A percentile compares a stretch with the other conserved stretches of the same genome.
Evolutionary conservation across 2,329 filamentous ascomycete species (phyloP).

Genomic region (Xylaria hypoxylon): DNA sequence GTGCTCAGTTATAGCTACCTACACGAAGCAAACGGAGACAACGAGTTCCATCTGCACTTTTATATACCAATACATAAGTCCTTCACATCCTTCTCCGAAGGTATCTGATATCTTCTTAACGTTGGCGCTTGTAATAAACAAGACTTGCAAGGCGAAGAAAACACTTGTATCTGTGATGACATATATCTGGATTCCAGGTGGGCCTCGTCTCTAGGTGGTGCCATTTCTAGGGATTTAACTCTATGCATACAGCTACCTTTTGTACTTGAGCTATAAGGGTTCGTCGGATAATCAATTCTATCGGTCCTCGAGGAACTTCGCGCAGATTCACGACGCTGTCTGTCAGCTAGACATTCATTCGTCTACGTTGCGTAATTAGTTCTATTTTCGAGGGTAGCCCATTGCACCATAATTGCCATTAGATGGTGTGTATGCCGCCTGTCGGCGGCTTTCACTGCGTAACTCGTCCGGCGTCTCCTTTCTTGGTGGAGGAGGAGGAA

Average conservation of each 20-base stretch:
- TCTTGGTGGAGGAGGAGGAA: constrained; percentile 70
- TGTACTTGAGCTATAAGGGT: constrained; percentile 19
- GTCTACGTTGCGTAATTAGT: constrained; percentile 9
- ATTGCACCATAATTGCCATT: constrained; percentile 54
- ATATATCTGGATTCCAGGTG: constrained; percentile 23
- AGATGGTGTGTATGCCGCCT: constrained; percentile 63
- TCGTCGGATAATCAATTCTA: constrained; percentile 18
- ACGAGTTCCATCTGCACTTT: constrained; percentile 18
- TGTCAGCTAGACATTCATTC: constrained; percentile 24
- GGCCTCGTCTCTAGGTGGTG: constrained; percentile 25
- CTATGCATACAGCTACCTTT: constrained; percentile 29
- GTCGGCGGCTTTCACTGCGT: constrained; percentile 64
- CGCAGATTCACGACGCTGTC: constrained; percentile 19
- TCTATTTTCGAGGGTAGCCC: constrained; percentile 52
- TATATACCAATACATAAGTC: constrained; percentile 30
- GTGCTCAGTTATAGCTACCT: constrained; percentile 35
- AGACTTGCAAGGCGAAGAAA: constrained; percentile 25
- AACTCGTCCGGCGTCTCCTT: constrained; percentile 67
- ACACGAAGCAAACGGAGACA: constrained; percentile 24
- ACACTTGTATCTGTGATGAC: constrained; percentile 30
- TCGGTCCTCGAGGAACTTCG: not conserved
- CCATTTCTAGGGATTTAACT: constrained; percentile 26
- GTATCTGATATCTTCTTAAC: constrained; percentile 28
- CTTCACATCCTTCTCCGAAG: constrained; percentile 11
- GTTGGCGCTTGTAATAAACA: constrained; percentile 23